phyloP scores from a whole-genome alignment of 176 grass and related monocot species.

The Aegilops speltoides region DNA sequence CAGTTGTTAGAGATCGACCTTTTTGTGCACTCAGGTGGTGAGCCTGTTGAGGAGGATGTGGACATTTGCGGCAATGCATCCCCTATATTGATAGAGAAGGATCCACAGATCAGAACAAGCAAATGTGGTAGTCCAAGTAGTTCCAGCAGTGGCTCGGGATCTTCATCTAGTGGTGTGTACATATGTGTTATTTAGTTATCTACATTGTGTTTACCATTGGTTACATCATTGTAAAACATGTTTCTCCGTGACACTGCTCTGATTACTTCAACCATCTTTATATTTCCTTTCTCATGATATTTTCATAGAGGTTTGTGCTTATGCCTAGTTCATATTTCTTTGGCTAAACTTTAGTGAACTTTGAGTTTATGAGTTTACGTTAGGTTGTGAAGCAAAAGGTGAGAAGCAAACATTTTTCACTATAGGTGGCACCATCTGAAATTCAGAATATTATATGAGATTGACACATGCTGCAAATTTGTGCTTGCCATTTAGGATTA shows the following conservation, averaged over 20 bases:
- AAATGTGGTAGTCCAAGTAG: slow-evolving; percentile 67
- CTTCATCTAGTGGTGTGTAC: slow-evolving; percentile 86
- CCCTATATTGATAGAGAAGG: slow-evolving; percentile 78
- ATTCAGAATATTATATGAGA: neutral
- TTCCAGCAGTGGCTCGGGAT: slow-evolving; percentile 77
- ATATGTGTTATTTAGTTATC: slow-evolving; percentile 4
- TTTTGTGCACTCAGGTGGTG: slow-evolving; percentile 25
- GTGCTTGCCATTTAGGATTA: neutral
- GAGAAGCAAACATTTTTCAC: neutral
- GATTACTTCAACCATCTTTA: neutral
- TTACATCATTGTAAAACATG: slow-evolving; percentile 17
- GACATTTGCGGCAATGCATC: slow-evolving; percentile 90
- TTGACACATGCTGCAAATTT: neutral
- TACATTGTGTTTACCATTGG: neutral
- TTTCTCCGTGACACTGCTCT: neutral
- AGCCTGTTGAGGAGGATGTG: slow-evolving; percentile 88
- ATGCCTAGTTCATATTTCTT: neutral
- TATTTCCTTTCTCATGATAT: neutral
- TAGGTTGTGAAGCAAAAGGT: too few relatives aligned
- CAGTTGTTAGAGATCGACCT: slow-evolving; percentile 4
- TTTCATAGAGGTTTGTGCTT: neutral
- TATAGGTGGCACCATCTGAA: neutral
- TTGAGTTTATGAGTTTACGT: neutral
- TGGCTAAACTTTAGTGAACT: neutral
- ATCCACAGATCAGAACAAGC: slow-evolving; percentile 45